Evolutionary conservation across 2,329 filamentous ascomycete genomes (phyloP).

Genomic region (Huntiella omanensis): DNA sequence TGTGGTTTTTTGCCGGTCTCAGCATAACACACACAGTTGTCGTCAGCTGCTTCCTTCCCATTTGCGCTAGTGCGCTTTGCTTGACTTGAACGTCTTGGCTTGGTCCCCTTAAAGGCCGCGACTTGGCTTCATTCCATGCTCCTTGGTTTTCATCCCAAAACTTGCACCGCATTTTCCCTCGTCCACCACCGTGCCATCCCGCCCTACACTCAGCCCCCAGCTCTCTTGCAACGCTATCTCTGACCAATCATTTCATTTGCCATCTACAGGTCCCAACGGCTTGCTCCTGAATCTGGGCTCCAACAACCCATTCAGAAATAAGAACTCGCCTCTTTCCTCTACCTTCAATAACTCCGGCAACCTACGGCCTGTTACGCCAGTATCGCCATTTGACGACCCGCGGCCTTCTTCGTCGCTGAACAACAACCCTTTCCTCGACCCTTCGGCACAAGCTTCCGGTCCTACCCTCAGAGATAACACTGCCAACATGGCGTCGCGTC

Average conservation of each 20-base stretch:
- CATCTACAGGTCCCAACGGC: slow-evolving; percentile 20
- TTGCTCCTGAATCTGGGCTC: slow-evolving; percentile 53
- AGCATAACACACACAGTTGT: neutral
- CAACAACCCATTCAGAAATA: slow-evolving; percentile 68
- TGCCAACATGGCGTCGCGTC: slow-evolving; percentile 26
- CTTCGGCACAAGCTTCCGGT: slow-evolving; percentile 13
- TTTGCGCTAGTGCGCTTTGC: neutral
- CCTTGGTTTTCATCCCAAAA: slow-evolving; percentile 4
- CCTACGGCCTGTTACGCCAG: slow-evolving; percentile 19
- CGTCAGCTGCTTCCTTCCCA: neutral
- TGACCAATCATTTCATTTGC: slow-evolving; percentile 28
- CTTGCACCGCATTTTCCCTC: neutral
- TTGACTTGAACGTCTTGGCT: too few species aligned
- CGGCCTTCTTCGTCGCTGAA: slow-evolving; percentile 41
- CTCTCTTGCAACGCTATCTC: slow-evolving; percentile 24
- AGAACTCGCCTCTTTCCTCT: slow-evolving; percentile 32
- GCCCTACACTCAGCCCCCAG: neutral
- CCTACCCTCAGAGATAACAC: slow-evolving; percentile 3
- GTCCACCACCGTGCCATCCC: neutral
- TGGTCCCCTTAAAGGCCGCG: too few species aligned
- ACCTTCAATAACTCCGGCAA: slow-evolving; percentile 18
- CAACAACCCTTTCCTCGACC: slow-evolving; percentile 64
- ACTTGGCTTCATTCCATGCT: neutral
- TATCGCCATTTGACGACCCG: slow-evolving; percentile 42
- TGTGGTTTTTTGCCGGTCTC: neutral